Evolutionary conservation across 805 yeast species (phyloP).

Genomic region (Zygotorulaspora florentina): DNA sequence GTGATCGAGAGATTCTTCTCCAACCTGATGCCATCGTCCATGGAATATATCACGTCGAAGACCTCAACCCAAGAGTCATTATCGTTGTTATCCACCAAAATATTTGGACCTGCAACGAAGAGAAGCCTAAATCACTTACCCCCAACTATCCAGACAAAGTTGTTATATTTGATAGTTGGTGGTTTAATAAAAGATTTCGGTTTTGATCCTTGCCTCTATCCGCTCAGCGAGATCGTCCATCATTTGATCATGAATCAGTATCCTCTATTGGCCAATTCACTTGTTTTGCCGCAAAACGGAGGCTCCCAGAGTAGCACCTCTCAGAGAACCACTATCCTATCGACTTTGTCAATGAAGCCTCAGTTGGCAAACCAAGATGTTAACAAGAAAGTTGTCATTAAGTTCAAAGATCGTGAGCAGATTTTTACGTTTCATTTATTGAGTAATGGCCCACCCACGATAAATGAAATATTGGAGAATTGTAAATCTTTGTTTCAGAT

Average conservation of each 20-base stretch:
- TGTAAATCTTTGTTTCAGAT: conserved; percentile 70
- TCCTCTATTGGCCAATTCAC: conserved; percentile 43
- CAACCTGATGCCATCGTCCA: conserved; percentile 50
- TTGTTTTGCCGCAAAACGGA: conserved; percentile 9
- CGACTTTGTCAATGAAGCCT: conserved; percentile 35
- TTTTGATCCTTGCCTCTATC: conserved; percentile 61
- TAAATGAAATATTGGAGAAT: conserved; percentile 71
- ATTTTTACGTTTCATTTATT: conserved; percentile 61
- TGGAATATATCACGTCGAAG: conserved; percentile 47
- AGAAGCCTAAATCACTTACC: conserved; percentile 38
- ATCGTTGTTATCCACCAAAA: conserved; percentile 29
- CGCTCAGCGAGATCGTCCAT: conserved; percentile 65
- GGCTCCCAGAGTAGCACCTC: conserved; percentile 6
- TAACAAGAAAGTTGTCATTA: conserved; percentile 42
- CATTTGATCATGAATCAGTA: conserved; percentile 57
- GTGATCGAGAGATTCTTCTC: conserved; percentile 62
- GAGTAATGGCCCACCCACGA: conserved; percentile 75
- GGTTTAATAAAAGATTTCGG: conserved; percentile 77
- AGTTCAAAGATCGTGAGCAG: conserved; percentile 51
- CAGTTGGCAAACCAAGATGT: conserved; percentile 36
- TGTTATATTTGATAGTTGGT: conserved; percentile 59
- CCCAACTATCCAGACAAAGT: conserved; percentile 43
- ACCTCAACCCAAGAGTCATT: conserved; percentile 39
- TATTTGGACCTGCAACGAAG: conserved; percentile 28
- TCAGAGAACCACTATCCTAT: conserved; percentile 20